Base-by-base conservation (phyloP, 2,329 filamentous ascomycete genomes). In the Paraphaeosphaeria sporulosa region DNA sequence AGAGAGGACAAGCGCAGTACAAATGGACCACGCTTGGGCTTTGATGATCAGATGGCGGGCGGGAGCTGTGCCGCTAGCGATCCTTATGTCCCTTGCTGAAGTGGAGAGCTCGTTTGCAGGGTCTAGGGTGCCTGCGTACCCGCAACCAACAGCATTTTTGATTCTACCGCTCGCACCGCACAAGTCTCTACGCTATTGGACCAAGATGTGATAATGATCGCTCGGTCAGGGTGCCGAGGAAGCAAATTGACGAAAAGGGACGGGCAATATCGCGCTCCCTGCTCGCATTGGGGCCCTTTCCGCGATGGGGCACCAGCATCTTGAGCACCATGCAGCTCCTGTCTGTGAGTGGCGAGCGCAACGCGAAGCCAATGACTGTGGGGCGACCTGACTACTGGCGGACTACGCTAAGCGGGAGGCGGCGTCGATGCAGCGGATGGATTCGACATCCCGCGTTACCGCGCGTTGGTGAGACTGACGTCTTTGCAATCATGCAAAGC, bases 161-260 rank as follows among this genome's bases (percentile, higher is more conserved):
- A 73, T 66, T 73, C 73, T 72, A 72, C 73, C 75, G 73, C 75
- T 74, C 73, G 70, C 59, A 30, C 49, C 61, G 60, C 64, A 65
- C 60, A 57, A 59, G 57, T 55, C 52, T 59, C 64, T 64, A 66
- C 68, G 65, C 75, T 76, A 78, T 78, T 77, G 75, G 71, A 72
- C 72, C 73, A 76, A 75, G 72, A 60, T 73, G 74, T 77, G 75
- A 77, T 76, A 71, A 59, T 65, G 66, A 70, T 55, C 21, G 65
- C 61, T 57, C 56, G 60, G 70, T 67, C 63, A 61, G 71, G 71
- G 66, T 46, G 15, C 64, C 65, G 32, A 57, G 69, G 66, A 57
- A 60, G 60, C 65, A 55, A 42, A 64, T 55, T 61, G 63, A 69
- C 67, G 62, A 65, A 68, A 68, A 52, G 61, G 64, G 61, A 69